Conservation (phyloP, 331 rosid species). For the Dryas integrifolia region DNA sequence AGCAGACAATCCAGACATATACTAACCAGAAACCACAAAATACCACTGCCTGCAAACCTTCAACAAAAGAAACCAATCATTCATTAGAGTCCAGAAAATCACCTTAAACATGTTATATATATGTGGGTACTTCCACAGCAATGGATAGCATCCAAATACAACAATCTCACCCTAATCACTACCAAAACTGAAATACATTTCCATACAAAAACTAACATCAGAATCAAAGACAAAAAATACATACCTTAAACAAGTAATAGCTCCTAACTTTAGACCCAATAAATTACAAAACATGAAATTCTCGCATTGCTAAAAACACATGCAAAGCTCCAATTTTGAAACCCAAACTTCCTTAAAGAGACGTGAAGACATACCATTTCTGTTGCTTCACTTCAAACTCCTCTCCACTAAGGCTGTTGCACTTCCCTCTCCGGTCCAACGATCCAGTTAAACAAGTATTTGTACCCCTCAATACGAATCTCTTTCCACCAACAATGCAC, state of each 20-base stretch:
- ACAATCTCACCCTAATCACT: too few species aligned
- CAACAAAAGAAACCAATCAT: too few species aligned
- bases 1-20: not conserved
- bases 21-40: not conserved
- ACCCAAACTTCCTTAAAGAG: constrained; percentile 14
- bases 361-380: constrained; percentile 42
- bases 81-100: too few species aligned
- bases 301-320: not conserved
- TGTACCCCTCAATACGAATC: not conserved
- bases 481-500: constrained; percentile 10
- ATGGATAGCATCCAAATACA: too few species aligned
- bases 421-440: not conserved
- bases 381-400: constrained; percentile 26
- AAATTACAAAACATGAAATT: not conserved
- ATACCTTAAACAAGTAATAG: too few species aligned
- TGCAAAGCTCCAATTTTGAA: not conserved
- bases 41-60: too few species aligned
- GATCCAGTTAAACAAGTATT: not conserved
- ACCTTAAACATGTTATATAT: too few species aligned
- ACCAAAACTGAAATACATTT: not conserved
- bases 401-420: not conserved
- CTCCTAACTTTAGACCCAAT: not conserved
- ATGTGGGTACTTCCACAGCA: too few species aligned
- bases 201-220: not conserved
- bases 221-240: too few species aligned